phyloP scores from a whole-genome alignment of 805 yeast species.

The Starmerella potacharoeniae region DNA sequence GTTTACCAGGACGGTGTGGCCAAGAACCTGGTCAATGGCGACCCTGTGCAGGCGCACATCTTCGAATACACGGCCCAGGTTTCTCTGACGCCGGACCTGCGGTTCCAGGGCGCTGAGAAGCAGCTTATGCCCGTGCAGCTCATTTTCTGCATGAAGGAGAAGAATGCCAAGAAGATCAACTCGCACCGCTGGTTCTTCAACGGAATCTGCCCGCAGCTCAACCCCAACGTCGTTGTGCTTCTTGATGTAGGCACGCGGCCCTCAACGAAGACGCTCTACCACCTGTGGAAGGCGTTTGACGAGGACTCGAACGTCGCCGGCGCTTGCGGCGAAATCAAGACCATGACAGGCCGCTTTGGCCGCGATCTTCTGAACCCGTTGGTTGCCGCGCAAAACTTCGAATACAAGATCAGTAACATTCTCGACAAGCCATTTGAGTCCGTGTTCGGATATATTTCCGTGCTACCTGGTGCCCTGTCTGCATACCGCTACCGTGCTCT shows the following conservation, averaged over 20 bases:
- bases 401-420: constrained; percentile 93
- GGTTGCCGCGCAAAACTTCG: constrained; percentile 93
- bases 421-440: constrained; percentile 91
- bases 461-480: constrained; percentile 89
- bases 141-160: constrained; percentile 82
- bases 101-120: constrained; percentile 81
- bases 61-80: constrained; percentile 95
- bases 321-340: constrained; percentile 95
- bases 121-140: constrained; percentile 83
- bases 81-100: constrained; percentile 77
- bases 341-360: constrained; percentile 89
- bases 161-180: constrained; percentile 84
- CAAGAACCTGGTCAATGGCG: constrained; percentile 81
- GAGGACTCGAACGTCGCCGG: constrained; percentile 95
- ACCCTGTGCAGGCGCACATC: constrained; percentile 83
- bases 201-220: constrained; percentile 81
- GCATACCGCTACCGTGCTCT: constrained; percentile 88
- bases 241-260: constrained; percentile 98
- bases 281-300: constrained; percentile 96
- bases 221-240: constrained; percentile 80
- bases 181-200: constrained; percentile 97
- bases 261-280: constrained; percentile 76
- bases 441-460: constrained; percentile 83
- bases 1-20: constrained; percentile 97
- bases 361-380: constrained; percentile 71